phyloP scores from a whole-genome alignment of 306 rosid species.

The Vigna unguiculata region DNA sequence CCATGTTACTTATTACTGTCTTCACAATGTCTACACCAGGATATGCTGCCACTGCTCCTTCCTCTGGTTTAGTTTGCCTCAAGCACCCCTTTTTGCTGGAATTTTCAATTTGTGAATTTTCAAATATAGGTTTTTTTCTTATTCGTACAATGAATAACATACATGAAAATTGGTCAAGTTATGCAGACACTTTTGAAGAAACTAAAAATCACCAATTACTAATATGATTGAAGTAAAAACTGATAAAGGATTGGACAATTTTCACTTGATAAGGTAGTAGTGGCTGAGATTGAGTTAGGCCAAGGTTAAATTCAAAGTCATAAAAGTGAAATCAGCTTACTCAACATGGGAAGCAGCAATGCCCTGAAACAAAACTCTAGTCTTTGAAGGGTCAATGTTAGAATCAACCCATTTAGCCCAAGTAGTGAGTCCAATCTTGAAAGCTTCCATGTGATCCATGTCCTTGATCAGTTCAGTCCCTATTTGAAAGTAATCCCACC shows the following conservation, averaged over 20 bases:
- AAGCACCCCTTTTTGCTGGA: constrained; percentile 44
- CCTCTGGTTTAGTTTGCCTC: constrained; percentile 51
- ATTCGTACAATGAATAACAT: no score
- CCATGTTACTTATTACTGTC: constrained; percentile 49
- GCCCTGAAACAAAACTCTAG: constrained; percentile 69
- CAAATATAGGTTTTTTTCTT: no score
- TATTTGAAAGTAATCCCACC: constrained; percentile 74
- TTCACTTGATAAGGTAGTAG: neutral
- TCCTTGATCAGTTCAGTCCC: constrained; percentile 51
- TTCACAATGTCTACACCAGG: constrained; percentile 64
- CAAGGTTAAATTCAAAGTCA: no score
- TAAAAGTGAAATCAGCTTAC: constrained; percentile 46
- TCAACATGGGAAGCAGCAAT: constrained; percentile 61
- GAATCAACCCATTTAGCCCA: constrained; percentile 72
- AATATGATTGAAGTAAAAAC: no score
- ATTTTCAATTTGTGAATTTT: no score
- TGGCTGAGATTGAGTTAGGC: no score
- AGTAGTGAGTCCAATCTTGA: constrained; percentile 58
- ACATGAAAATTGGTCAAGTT: neutral
- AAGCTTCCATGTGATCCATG: constrained; percentile 77
- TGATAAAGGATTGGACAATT: neutral
- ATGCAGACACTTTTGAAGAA: no score
- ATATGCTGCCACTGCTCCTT: constrained; percentile 42
- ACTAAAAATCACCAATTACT: no score
- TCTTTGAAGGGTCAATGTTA: constrained; percentile 60